phyloP scores from a whole-genome alignment of 352 stramenopile genomes.

The Blastocystis hominis region DNA sequence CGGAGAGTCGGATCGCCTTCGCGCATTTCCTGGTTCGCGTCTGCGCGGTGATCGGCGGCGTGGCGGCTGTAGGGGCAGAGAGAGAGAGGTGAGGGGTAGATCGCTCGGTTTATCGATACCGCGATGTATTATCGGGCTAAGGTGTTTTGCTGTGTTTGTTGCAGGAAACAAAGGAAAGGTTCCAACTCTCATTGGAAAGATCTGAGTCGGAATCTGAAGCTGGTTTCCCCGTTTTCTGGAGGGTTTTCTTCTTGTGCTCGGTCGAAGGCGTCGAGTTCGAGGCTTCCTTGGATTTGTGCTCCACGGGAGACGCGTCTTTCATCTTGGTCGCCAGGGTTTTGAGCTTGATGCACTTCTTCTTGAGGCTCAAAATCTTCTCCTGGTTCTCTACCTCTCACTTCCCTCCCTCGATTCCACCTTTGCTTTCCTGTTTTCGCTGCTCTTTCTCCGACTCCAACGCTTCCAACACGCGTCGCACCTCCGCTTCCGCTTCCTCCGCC shows the following conservation, averaged over 20 bases:
- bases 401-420: neutral
- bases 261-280: neutral
- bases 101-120: slow-evolving; percentile 59
- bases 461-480: neutral
- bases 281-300: neutral
- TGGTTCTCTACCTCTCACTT: slow-evolving; percentile 30
- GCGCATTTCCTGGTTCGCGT: slow-evolving; percentile 73
- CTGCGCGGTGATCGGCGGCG: slow-evolving; percentile 73
- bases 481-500: neutral
- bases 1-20: slow-evolving; percentile 65
- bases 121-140: slow-evolving; percentile 60
- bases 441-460: neutral
- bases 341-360: slow-evolving; percentile 49
- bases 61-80: slow-evolving; percentile 65
- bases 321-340: neutral
- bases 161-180: neutral
- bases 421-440: neutral
- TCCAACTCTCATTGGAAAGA: neutral
- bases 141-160: slow-evolving; percentile 10
- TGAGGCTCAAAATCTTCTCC: neutral
- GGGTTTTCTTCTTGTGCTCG: neutral
- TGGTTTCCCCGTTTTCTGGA: slow-evolving; percentile 2
- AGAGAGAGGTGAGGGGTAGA: neutral
- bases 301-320: slow-evolving; percentile 4
- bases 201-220: neutral